phyloP scores from a whole-genome alignment of 495 filamentous ascomycete genomes.

The Melanomma pulvis-pyrius region DNA sequence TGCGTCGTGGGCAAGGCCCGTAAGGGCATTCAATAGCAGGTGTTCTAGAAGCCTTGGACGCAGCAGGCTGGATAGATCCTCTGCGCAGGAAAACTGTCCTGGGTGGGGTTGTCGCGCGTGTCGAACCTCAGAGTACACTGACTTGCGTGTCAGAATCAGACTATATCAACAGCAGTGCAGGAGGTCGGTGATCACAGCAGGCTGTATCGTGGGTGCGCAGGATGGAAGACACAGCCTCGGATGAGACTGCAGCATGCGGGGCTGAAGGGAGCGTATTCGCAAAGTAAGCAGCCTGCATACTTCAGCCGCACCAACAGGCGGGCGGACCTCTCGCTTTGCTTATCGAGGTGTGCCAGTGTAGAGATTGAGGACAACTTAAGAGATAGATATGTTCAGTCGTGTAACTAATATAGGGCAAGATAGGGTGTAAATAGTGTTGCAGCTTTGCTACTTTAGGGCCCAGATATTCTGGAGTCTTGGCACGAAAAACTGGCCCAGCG shows the following conservation, averaged over 20 bases:
- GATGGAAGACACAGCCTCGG: neutral
- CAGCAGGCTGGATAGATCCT: conserved; percentile 1
- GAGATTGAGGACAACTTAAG: no score
- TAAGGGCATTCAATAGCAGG: neutral
- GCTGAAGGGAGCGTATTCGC: no score
- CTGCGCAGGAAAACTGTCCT: neutral
- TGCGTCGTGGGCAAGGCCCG: neutral
- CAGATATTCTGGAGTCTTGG: no score
- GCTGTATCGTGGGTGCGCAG: neutral
- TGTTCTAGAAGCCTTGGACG: neutral
- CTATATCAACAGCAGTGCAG: neutral
- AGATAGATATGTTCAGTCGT: no score
- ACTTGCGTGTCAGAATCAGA: neutral
- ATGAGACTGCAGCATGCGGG: neutral
- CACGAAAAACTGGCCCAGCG: no score
- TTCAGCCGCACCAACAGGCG: no score
- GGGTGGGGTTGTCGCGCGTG: neutral
- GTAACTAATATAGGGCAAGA: no score
- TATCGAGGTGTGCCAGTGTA: no score
- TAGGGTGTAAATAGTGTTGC: no score
- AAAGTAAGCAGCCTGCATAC: no score
- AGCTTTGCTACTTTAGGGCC: no score
- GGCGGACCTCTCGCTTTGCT: no score
- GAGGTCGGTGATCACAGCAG: neutral
- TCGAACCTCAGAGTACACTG: neutral